Evolutionary conservation across 1,284 basidiomycete species (phyloP).

Genomic region (Boletus sp.): DNA sequence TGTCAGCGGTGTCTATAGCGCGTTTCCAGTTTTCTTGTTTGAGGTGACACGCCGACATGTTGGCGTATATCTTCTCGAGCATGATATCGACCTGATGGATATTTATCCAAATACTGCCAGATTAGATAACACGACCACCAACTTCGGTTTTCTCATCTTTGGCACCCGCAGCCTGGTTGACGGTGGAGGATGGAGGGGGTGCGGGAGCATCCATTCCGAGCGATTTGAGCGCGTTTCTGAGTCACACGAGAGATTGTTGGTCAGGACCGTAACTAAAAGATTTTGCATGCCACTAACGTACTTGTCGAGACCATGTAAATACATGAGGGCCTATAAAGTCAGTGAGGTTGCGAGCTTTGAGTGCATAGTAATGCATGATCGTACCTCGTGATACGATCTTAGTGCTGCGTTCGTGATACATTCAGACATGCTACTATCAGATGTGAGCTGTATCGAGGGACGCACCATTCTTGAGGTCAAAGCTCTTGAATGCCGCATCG

Average conservation of each 20-base stretch:
- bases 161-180: conserved; percentile 36
- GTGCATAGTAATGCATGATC: neutral
- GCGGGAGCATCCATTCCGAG: conserved; percentile 39
- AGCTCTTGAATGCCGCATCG: conserved; percentile 72
- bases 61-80: conserved; percentile 75
- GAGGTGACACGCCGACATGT: conserved; percentile 76
- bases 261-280: neutral
- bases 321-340: conserved; percentile 54
- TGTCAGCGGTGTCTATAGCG: conserved; percentile 69
- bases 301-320: conserved; percentile 71
- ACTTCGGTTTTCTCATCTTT: conserved; percentile 54
- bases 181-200: conserved; percentile 24
- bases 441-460: neutral
- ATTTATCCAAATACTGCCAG: neutral
- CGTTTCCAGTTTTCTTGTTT: conserved; percentile 74
- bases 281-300: conserved; percentile 25
- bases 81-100: conserved; percentile 59
- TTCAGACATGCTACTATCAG: conserved; percentile 11
- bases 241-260: neutral
- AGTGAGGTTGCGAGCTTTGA: conserved; percentile 8
- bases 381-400: conserved; percentile 61
- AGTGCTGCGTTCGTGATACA: conserved; percentile 45
- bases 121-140: conserved; percentile 5
- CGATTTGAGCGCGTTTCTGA: conserved; percentile 49
- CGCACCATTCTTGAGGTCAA: conserved; percentile 60